Conservation (phyloP, 768 basidiomycete species). For the Podaxis pistillaris region DNA sequence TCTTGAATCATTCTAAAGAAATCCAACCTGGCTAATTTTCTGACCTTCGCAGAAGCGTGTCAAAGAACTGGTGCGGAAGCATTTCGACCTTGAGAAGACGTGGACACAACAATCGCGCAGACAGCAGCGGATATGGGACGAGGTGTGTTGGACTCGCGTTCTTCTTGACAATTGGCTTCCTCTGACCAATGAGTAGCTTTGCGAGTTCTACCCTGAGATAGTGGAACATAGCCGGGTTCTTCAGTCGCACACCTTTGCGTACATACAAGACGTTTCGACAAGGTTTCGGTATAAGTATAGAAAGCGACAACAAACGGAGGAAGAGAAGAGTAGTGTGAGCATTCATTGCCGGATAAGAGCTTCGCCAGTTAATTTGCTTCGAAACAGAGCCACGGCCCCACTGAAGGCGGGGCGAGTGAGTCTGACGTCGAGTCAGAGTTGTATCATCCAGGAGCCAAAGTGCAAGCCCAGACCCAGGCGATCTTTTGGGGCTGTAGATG, state of each 20-base stretch:
- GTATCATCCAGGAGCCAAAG: neutral
- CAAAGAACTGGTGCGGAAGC: neutral
- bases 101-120: neutral
- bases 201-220: neutral
- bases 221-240: neutral
- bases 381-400: neutral
- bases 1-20: neutral
- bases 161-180: neutral
- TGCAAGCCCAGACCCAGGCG: neutral
- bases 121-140: neutral
- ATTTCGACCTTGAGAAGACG: neutral
- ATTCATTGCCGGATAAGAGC: neutral
- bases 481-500: neutral
- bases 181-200: neutral
- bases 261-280: neutral
- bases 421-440: neutral
- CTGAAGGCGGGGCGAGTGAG: too few relatives aligned
- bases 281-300: neutral
- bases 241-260: neutral
- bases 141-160: neutral
- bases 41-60: neutral
- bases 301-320: neutral
- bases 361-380: neutral
- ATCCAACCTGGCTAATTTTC: neutral
- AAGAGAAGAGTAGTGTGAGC: neutral